Base-by-base conservation (phyloP, 257 asterid genomes). In the Catharanthus roseus region DNA sequence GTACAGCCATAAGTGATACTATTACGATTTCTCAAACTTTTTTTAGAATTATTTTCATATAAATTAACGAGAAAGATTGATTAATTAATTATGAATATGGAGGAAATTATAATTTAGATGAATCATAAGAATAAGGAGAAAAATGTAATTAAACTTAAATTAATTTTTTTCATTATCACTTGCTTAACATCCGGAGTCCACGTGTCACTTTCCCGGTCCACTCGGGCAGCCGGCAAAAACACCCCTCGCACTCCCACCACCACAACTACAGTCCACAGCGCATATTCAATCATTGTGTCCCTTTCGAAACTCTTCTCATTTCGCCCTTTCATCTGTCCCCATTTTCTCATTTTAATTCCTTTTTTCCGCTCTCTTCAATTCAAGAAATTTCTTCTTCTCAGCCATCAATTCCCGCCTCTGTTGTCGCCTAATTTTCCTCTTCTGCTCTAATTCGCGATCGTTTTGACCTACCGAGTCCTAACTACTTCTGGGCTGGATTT, bases 351-450 rank as follows among this genome's bases (percentile, higher is more conserved):
- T 49, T 49, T 42, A 3, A 18, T 49, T 49, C 55, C 55, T 49
- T 3, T 15, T 19, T 49, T 49, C 1, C 45, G 31, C 66, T 62
- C 67, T 33, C 45, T 34, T 36, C 67, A 10, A 34, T 62, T 34
- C 24, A 9, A 6, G 67, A 62, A 62, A 18, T 34, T 62, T 62
- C 26, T 7, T 34, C 67, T 50, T 10, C 31, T 61, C 66, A 5
- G 10, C 62, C 72, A 39, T 66, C 70, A 67, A 65, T 62, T 74
- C 67, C 24, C 70, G 29, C 77, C 81, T 45, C 60, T 67, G 53
- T 49, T 72, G 23, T 62, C 78, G 82, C 73, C 77, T 81, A 47
- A 19, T 24, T 58, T 78, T 70, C 33, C 65, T 34, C 34, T 6
- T 28, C 41, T 19, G 73, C 66, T 70, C 23, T n/a, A 55, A 56